phyloP scores from a whole-genome alignment of 306 rosid species.

The Castanospermum australe region DNA sequence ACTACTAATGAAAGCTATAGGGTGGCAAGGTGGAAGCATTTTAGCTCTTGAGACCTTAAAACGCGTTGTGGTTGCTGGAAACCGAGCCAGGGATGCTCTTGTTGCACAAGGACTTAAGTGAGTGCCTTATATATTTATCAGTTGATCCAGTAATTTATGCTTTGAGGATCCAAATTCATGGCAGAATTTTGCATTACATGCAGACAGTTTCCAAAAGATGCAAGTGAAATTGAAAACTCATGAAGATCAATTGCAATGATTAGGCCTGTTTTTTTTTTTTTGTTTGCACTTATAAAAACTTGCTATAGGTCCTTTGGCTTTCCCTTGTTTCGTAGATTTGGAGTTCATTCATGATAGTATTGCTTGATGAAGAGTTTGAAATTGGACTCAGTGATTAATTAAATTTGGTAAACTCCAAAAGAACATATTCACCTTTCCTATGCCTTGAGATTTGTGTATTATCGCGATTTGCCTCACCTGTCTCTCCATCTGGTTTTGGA shows the following conservation, averaged over 20 bases:
- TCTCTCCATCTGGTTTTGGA: background rate
- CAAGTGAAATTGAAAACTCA: background rate
- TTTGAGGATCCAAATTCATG: conserved; percentile 7
- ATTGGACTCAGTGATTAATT: background rate
- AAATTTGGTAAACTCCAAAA: background rate
- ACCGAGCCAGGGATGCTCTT: conserved; percentile 99
- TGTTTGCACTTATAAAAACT: background rate
- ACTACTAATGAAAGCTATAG: conserved; percentile 95
- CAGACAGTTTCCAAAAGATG: conserved; percentile 12
- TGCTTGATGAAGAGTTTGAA: conserved; percentile 10
- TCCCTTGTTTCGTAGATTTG: background rate
- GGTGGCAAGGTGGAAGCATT: conserved; percentile 99
- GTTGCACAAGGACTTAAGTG: conserved; percentile 99
- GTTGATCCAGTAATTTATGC: conserved; percentile 9
- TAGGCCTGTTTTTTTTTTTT: background rate
- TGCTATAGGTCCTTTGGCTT: background rate
- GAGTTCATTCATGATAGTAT: conserved; percentile 2
- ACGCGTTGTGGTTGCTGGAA: conserved; percentile 99
- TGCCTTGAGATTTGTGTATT: background rate
- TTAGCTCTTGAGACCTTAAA: conserved; percentile 96
- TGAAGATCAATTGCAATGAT: background rate
- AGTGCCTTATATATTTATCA: conserved; percentile 33
- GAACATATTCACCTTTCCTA: background rate
- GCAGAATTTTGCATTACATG: conserved; percentile 17
- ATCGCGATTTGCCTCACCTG: background rate